Conservation (phyloP, 768 basidiomycete genomes). For the Lactarius deliciosus region DNA sequence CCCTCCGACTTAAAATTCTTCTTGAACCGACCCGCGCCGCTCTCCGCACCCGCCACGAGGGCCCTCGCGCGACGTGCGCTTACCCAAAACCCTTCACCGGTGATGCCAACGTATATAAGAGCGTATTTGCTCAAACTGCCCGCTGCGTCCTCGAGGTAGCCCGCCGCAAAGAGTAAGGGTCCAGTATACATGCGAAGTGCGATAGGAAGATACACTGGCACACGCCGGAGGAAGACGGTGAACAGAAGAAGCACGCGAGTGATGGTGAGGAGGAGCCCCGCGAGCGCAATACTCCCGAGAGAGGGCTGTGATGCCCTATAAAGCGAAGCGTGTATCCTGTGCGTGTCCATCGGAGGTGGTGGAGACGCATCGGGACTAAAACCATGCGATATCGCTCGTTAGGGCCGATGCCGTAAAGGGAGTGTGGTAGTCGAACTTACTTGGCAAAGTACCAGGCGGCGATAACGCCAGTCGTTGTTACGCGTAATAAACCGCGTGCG, state of each 20-base stretch:
- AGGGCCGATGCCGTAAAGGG: constrained; percentile 10
- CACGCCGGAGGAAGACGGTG: constrained; percentile 50
- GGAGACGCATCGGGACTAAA: constrained; percentile 36
- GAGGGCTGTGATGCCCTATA: constrained; percentile 79
- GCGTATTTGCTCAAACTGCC: constrained; percentile 61
- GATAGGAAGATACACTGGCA: constrained; percentile 54
- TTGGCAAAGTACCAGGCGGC: constrained; percentile 89
- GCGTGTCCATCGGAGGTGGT: constrained; percentile 56
- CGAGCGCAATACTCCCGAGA: constrained; percentile 74
- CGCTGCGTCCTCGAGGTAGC: constrained; percentile 46
- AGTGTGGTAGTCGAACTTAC: constrained; percentile 38
- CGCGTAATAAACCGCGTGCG: constrained; percentile 73
- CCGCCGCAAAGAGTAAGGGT: constrained; percentile 42
- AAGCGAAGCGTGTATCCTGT: constrained; percentile 73
- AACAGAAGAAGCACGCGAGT: constrained; percentile 59
- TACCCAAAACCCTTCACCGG: constrained; percentile 52
- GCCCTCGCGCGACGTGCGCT: constrained; percentile 56
- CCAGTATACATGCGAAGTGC: constrained; percentile 44
- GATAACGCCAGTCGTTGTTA: constrained; percentile 76
- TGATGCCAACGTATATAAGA: constrained; percentile 54
- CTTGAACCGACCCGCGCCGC: constrained; percentile 42
- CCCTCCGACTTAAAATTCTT: constrained; percentile 58
- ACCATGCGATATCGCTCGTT: constrained; percentile 1
- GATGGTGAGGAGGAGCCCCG: constrained; percentile 72
- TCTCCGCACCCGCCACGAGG: constrained; percentile 57